Percentiles rank a stretch among this genome's conserved stretches.
Conservation (phyloP, 1,284 basidiomycete species). For the Puccinia hordei region DNA sequence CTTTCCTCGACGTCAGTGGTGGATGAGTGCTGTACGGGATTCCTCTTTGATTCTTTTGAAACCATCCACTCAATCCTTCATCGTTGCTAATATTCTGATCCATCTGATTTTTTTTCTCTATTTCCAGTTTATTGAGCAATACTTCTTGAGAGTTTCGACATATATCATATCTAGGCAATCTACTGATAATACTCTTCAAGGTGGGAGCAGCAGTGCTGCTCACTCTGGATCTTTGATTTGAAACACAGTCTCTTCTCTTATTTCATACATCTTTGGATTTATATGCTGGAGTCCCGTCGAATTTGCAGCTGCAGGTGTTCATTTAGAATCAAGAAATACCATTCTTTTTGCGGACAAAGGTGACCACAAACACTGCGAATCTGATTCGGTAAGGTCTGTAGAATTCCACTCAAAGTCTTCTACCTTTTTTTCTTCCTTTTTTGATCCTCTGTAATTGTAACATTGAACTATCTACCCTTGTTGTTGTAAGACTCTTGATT, state of each 20-base stretch:
- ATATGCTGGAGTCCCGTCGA: no score
- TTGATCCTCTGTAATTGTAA: not conserved
- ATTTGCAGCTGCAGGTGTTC: no score
- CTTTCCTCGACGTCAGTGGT: constrained; percentile 29
- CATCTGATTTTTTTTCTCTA: not conserved
- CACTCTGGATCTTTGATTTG: constrained; percentile 9
- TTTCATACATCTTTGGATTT: not conserved
- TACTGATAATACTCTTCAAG: not conserved
- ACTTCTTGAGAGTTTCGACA: constrained; percentile 40
- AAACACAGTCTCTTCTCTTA: not conserved
- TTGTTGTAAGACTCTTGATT: not conserved
- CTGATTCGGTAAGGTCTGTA: no score
- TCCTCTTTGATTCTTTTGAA: not conserved
- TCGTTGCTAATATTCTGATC: not conserved
- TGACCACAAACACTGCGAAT: no score
- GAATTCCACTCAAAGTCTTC: no score
- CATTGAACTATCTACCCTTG: not conserved
- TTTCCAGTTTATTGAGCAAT: constrained; percentile 49
- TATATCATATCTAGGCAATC: constrained; percentile 25
- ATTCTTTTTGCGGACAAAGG: no score
- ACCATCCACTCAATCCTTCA: not conserved
- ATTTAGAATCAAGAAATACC: no score
- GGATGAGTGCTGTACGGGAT: constrained; percentile 48
- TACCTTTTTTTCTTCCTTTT: not conserved
- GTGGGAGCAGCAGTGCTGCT: not conserved